Base-by-base conservation (phyloP, 2,329 filamentous ascomycete species). In the Fusarium denticulatum region DNA sequence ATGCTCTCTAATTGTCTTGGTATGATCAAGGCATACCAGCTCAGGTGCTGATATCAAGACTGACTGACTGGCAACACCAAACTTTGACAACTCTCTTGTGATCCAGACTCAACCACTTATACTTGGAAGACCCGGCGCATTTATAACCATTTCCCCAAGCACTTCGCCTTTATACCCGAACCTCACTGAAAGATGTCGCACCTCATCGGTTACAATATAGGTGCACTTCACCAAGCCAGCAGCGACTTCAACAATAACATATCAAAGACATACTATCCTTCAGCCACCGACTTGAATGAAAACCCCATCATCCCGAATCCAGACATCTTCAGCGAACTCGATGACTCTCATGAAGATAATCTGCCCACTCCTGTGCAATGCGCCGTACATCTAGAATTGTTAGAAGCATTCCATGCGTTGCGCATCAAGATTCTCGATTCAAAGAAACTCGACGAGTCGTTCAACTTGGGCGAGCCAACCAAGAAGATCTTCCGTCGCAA, bases 351-450 rank as follows among this genome's bases (percentile, higher is more conserved):
- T 20, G 11, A 53, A 9, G 63, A 76, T 11, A 34, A 58, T 8
- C 30, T 67, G 42, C 78, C 64, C 42, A 67, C 61, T n/a, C 50
- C 45, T 40, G 50, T 49, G 52, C 70, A 80, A 47, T 90, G 88
- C 72, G 86, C 88, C 26, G 86, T 85, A 5, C 90, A 92, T 79
- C 82, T 92, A 16, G 89, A 90, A 76, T 81, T 92, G 5, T 82
- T 92, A 6, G 86, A 90, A 67, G 85, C 85, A 13, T 85, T 92
- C 47, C 85, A 88, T 52, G 84, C 86, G 52, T 80, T 92, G 32
- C 85, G 85, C n/a, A 57, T 67, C 9, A 68, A 49, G 3, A 56
- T 78, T 42, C 45, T 77, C 13, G 59, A 52, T 11, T 76, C 73
- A 9, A 40, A 46, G 28, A 28, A 42, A 12, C 60, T 78, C 1